Evolutionary conservation across 148 eudicot species (phyloP).

Genomic region (Rheum nobile): DNA sequence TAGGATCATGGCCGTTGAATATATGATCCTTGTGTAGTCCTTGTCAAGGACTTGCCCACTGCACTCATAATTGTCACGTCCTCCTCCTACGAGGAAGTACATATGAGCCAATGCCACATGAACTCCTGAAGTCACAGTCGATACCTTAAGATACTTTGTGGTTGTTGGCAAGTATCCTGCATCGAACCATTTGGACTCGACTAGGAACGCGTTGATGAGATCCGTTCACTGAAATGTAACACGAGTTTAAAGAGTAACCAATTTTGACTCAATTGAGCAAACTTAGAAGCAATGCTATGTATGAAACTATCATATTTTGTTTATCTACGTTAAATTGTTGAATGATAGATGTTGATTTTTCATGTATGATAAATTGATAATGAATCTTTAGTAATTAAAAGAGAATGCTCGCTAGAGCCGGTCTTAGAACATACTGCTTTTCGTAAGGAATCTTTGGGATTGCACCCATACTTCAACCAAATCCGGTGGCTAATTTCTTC

Average conservation of each 20-base stretch:
- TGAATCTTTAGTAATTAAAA: too few relatives aligned
- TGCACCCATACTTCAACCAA: slow-evolving; percentile 16
- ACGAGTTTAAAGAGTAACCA: neutral
- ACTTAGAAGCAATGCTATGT: neutral
- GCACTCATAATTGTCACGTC: neutral
- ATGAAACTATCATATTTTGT: too few relatives aligned
- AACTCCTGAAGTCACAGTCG: slow-evolving; percentile 36
- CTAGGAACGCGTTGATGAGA: slow-evolving; percentile 50
- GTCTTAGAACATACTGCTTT: slow-evolving; percentile 1
- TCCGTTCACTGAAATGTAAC: slow-evolving; percentile 38
- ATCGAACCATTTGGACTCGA: slow-evolving; percentile 60
- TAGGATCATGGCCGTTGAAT: slow-evolving; percentile 38
- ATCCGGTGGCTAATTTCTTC: slow-evolving; percentile 21
- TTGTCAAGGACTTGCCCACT: neutral
- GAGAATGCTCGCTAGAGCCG: too few relatives aligned
- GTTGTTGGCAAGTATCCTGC: slow-evolving; percentile 28
- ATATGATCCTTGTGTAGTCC: slow-evolving; percentile 16
- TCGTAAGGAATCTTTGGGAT: slow-evolving; percentile 16
- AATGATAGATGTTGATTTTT: too few relatives aligned
- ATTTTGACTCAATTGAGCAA: neutral
- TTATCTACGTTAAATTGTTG: too few relatives aligned
- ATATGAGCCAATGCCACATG: slow-evolving; percentile 26
- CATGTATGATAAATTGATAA: too few relatives aligned
- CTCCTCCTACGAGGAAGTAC: slow-evolving; percentile 44
- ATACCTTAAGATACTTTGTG: slow-evolving; percentile 44